Conservation (phyloP, 805 yeast genomes). For the Kuraishia borneana region DNA sequence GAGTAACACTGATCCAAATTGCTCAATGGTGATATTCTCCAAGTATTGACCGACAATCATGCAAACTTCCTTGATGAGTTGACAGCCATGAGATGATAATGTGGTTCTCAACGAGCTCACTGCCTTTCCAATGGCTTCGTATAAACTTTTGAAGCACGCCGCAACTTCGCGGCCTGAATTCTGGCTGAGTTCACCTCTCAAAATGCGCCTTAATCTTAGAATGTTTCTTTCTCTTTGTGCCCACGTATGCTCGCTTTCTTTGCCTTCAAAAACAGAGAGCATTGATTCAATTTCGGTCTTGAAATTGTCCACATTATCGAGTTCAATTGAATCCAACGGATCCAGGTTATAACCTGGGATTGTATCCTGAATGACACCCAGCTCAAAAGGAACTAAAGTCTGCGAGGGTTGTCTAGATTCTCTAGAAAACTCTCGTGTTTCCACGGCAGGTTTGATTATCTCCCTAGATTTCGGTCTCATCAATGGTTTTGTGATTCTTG, state of each 20-base stretch:
- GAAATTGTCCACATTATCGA: constrained; percentile 17
- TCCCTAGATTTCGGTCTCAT: not conserved
- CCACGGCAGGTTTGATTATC: not conserved
- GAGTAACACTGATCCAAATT: constrained; percentile 33
- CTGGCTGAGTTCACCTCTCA: constrained; percentile 43
- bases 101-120: constrained; percentile 75
- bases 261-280: constrained; percentile 38
- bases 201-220: constrained; percentile 40
- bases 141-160: constrained; percentile 24
- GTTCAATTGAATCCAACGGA: constrained; percentile 18
- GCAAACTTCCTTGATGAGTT: constrained; percentile 58
- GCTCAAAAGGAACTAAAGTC: not conserved
- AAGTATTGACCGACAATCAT: constrained; percentile 25
- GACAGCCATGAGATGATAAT: constrained; percentile 64
- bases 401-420: constrained; percentile 1
- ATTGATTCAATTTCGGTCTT: constrained; percentile 16
- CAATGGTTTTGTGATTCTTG: not conserved
- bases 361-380: constrained; percentile 8
- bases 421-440: constrained; percentile 1
- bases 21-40: constrained; percentile 37
- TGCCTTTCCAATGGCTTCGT: constrained; percentile 57
- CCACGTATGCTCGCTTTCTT: constrained; percentile 92
- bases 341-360: constrained; percentile 28
- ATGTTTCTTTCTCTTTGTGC: constrained; percentile 52
- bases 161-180: constrained; percentile 21